A percentile compares a stretch with the other conserved stretches of the same genome.
These are phyloP conservation scores for Citeromyces matritensis DNA, from an alignment of 805 yeast species.

Conservation along the genomic window DNA sequence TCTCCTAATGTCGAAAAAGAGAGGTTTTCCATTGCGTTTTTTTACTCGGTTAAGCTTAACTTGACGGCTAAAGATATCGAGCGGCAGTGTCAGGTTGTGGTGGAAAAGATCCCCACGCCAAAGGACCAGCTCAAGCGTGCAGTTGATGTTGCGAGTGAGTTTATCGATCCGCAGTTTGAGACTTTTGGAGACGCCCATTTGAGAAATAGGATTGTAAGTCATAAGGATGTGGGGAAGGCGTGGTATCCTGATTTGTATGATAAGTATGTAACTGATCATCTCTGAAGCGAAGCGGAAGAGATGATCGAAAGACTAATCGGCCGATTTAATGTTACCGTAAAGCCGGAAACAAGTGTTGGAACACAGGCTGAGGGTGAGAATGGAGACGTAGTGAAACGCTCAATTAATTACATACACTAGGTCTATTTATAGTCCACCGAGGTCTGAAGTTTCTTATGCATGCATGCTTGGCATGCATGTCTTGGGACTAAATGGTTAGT, in stretches of 20 bases:
- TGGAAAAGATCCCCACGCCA: conserved; percentile 16
- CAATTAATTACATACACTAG: too few species aligned
- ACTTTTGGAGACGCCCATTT: conserved; percentile 32
- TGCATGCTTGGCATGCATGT: too few species aligned
- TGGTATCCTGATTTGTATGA: conserved; percentile 25
- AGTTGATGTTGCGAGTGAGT: conserved; percentile 8
- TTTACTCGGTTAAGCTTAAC: conserved; percentile 28
- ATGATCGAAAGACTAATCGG: too few species aligned
- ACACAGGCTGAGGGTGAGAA: too few species aligned
- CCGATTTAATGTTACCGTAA: too few species aligned
- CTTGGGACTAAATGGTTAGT: too few species aligned
- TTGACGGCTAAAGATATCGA: conserved; percentile 13
- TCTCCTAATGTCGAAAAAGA: conserved; percentile 17
- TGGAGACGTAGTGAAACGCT: too few species aligned
- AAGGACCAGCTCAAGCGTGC: conserved; percentile 23
- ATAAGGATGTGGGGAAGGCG: conserved; percentile 24
- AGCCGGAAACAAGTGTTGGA: too few species aligned
- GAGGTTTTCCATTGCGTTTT: conserved; percentile 29
- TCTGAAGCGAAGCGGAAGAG: too few species aligned
- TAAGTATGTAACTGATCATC: conserved; percentile 12
- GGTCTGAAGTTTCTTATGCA: too few species aligned
- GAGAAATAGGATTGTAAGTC: conserved; percentile 25
- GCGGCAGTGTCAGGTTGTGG: conserved; percentile 21
- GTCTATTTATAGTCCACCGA: too few species aligned
- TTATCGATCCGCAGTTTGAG: conserved; percentile 19